phyloP scores from a whole-genome alignment of 495 filamentous ascomycete genomes.

The Tetracladium setigerum region DNA sequence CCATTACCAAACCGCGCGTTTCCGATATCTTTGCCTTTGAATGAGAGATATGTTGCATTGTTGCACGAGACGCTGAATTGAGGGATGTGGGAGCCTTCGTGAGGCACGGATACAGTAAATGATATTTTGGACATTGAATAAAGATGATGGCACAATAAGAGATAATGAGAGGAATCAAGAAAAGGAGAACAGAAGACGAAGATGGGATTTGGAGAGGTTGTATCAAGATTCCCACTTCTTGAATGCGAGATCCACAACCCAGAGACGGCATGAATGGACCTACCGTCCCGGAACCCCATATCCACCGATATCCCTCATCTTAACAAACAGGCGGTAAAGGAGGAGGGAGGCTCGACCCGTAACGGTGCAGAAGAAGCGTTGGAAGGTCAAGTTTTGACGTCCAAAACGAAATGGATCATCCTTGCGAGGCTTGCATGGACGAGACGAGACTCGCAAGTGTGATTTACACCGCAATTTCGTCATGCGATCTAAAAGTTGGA shows the following conservation, averaged over 20 bases:
- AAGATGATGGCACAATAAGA: conserved; percentile 12
- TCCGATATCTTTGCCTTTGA: conserved; percentile 1
- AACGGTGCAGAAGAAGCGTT: too few relatives aligned
- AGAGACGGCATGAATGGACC: conserved; percentile 16
- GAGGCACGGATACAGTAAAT: conserved; percentile 1
- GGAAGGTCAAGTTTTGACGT: too few relatives aligned
- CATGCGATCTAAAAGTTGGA: too few relatives aligned
- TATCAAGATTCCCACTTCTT: conserved; percentile 21
- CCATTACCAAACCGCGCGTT: conserved; percentile 1
- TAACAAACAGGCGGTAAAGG: too few relatives aligned
- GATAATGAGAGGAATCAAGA: conserved; percentile 48
- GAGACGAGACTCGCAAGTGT: too few relatives aligned
- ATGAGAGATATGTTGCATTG: conserved; percentile 1
- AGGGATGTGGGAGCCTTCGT: not conserved
- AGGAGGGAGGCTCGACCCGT: too few relatives aligned
- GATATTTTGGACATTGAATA: conserved; percentile 4
- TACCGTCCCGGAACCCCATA: conserved; percentile 5
- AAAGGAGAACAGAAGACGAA: not conserved
- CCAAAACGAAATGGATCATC: too few relatives aligned
- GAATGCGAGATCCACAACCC: conserved; percentile 14
- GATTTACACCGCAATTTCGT: too few relatives aligned
- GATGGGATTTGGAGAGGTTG: not conserved
- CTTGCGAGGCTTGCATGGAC: too few relatives aligned
- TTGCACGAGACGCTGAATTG: conserved; percentile 4
- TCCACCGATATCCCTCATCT: conserved; percentile 15